These are phyloP conservation scores for Lactifluus piperatus DNA, from an alignment of 768 basidiomycete species.

Conservation along the genomic window DNA sequence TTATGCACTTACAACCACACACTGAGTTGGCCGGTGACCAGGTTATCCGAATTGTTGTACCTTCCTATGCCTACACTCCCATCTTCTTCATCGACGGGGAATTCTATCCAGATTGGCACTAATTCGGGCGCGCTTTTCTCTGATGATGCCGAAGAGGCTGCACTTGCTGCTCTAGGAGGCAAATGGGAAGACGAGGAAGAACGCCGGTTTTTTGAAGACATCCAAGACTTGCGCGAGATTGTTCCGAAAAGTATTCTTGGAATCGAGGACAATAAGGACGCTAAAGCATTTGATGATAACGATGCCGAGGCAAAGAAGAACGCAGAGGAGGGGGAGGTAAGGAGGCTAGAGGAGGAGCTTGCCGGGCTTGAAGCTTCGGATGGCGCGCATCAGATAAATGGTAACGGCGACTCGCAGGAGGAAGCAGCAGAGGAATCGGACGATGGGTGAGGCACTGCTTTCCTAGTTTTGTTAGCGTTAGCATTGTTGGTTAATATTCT, in stretches of 20 bases:
- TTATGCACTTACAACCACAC: neutral
- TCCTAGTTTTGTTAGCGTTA: neutral
- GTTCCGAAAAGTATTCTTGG: slow-evolving; percentile 86
- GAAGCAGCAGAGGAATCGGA: slow-evolving; percentile 19
- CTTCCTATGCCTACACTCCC: slow-evolving; percentile 78
- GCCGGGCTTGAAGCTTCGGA: slow-evolving; percentile 44
- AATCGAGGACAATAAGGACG: slow-evolving; percentile 36
- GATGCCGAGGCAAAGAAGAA: slow-evolving; percentile 49
- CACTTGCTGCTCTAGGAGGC: slow-evolving; percentile 44
- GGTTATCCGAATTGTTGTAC: slow-evolving; percentile 86
- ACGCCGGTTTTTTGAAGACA: slow-evolving; percentile 84
- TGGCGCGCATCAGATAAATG: slow-evolving; percentile 17
- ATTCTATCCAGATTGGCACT: slow-evolving; percentile 72
- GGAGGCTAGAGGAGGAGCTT: slow-evolving; percentile 71
- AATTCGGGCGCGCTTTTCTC: slow-evolving; percentile 33
- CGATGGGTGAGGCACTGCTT: slow-evolving; percentile 26
- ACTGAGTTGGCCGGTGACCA: slow-evolving; percentile 26
- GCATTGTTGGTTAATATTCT: neutral
- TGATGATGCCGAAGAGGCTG: slow-evolving; percentile 50
- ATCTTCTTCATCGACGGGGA: slow-evolving; percentile 67
- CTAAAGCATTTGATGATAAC: slow-evolving; percentile 32
- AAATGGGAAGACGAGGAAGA: slow-evolving; percentile 99
- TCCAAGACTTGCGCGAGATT: slow-evolving; percentile 85
- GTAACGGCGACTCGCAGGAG: slow-evolving; percentile 13
- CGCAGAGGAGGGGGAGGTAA: slow-evolving; percentile 58